These are phyloP conservation scores for Clonostachys chloroleuca DNA, from an alignment of 2,329 filamentous ascomycete genomes.

Conservation along the genomic window DNA sequence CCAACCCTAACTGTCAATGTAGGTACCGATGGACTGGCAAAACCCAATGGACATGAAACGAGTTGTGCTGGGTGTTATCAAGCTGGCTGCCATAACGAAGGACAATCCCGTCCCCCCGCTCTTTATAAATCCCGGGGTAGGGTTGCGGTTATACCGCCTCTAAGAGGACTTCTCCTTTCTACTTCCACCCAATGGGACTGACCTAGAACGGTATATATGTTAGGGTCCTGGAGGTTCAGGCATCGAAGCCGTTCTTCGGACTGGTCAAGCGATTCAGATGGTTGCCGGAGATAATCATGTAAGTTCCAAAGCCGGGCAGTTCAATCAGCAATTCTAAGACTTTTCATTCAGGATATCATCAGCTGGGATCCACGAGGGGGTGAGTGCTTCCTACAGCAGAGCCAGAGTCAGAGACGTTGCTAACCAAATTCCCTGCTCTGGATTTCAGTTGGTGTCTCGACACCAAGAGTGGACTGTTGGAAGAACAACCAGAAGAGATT, in stretches of 20 bases:
- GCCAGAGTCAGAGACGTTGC: neutral
- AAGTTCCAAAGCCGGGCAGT: slow-evolving; percentile 6
- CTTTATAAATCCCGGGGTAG: slow-evolving; percentile 26
- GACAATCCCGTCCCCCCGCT: slow-evolving; percentile 17
- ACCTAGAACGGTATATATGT: neutral
- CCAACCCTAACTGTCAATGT: neutral
- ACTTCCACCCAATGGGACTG: neutral
- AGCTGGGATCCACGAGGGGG: slow-evolving; percentile 46
- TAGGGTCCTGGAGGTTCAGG: slow-evolving; percentile 48
- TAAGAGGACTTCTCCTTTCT: neutral
- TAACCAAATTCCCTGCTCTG: neutral
- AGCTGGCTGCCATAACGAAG: slow-evolving; percentile 20
- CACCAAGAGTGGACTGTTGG: slow-evolving; percentile 48
- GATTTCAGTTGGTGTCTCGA: slow-evolving; percentile 35
- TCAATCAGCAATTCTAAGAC: neutral
- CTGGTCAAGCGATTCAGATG: slow-evolving; percentile 27
- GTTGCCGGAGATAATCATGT: slow-evolving; percentile 42
- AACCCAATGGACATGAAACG: slow-evolving; percentile 15
- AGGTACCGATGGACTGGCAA: slow-evolving; percentile 29
- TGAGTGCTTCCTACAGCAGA: slow-evolving; percentile 3
- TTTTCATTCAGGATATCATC: slow-evolving; percentile 34
- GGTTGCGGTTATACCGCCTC: neutral
- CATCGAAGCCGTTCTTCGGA: slow-evolving; percentile 21
- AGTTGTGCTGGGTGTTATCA: slow-evolving; percentile 23
- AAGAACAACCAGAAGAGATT: slow-evolving; percentile 29